Evolutionary conservation across 495 filamentous ascomycete genomes (phyloP).

Genomic region (Neurospora sp.): DNA sequence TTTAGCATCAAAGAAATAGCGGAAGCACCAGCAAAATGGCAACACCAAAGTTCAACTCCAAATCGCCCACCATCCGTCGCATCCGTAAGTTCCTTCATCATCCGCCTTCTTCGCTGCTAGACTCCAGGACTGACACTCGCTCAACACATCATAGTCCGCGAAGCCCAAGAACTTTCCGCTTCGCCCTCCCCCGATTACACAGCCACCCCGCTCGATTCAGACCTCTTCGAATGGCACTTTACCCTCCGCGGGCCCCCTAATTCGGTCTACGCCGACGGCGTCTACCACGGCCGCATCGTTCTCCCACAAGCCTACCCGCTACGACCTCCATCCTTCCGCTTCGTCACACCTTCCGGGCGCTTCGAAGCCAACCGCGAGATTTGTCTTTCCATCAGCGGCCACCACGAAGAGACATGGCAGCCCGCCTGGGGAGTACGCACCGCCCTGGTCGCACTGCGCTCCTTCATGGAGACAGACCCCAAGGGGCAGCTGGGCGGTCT

Average conservation of each 20-base stretch:
- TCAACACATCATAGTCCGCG: slow-evolving; percentile 50
- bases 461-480: slow-evolving; percentile 66
- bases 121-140: slow-evolving; percentile 16
- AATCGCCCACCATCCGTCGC: slow-evolving; percentile 70
- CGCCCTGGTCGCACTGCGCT: slow-evolving; percentile 57
- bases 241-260: slow-evolving; percentile 83
- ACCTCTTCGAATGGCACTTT: slow-evolving; percentile 99
- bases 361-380: slow-evolving; percentile 98
- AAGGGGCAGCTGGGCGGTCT: slow-evolving; percentile 81
- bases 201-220: slow-evolving; percentile 69
- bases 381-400: slow-evolving; percentile 82
- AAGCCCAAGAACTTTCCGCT: slow-evolving; percentile 72
- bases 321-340: slow-evolving; percentile 85
- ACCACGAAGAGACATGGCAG: slow-evolving; percentile 98
- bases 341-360: slow-evolving; percentile 80
- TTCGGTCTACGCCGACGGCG: slow-evolving; percentile 64
- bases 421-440: slow-evolving; percentile 92
- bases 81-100: slow-evolving; percentile 44
- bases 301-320: slow-evolving; percentile 83
- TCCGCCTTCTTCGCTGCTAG: slow-evolving; percentile 2
- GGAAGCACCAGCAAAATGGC: slow-evolving; percentile 4
- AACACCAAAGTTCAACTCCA: slow-evolving; percentile 53
- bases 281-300: slow-evolving; percentile 94
- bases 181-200: slow-evolving; percentile 72
- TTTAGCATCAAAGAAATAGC: neutral